Conservation (phyloP, 441 rosid species). For the Corymbia calophylla region DNA sequence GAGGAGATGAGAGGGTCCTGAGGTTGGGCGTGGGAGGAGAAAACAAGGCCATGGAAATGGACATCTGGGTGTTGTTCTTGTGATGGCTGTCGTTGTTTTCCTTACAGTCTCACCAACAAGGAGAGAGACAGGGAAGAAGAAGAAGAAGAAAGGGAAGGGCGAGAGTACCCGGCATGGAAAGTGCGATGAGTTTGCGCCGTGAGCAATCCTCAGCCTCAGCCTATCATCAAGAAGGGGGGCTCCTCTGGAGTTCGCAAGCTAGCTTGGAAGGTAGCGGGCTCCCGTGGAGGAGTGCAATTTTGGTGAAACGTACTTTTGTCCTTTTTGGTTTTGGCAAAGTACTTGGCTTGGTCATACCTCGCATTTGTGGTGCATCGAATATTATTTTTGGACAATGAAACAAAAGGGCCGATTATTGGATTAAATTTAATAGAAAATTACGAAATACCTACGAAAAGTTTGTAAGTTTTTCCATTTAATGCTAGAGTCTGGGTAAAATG, state of each 20-base stretch:
- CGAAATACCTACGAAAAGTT: no score
- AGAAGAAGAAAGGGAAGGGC: neutral
- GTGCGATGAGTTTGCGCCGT: neutral
- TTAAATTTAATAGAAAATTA: no score
- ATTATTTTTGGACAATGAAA: neutral
- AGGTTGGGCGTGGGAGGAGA: constrained; percentile 18
- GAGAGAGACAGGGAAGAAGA: neutral
- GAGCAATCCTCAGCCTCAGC: neutral
- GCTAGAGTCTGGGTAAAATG: no score
- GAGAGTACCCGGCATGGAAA: neutral
- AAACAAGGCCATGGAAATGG: constrained; percentile 38
- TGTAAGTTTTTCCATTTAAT: no score
- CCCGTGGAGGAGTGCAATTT: neutral
- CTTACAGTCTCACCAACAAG: neutral
- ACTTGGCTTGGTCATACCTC: neutral
- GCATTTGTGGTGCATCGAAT: neutral
- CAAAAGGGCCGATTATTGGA: no score
- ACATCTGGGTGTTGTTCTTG: constrained; percentile 8
- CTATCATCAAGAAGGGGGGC: neutral
- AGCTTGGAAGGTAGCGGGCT: neutral
- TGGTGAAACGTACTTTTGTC: neutral
- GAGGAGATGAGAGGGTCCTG: constrained; percentile 6
- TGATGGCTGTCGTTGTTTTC: neutral
- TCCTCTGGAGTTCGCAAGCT: neutral
- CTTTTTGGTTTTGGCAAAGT: neutral